phyloP scores from a whole-genome alignment of 202 grass and related monocot genomes.

The Schoenoplectus tabernaemontani region DNA sequence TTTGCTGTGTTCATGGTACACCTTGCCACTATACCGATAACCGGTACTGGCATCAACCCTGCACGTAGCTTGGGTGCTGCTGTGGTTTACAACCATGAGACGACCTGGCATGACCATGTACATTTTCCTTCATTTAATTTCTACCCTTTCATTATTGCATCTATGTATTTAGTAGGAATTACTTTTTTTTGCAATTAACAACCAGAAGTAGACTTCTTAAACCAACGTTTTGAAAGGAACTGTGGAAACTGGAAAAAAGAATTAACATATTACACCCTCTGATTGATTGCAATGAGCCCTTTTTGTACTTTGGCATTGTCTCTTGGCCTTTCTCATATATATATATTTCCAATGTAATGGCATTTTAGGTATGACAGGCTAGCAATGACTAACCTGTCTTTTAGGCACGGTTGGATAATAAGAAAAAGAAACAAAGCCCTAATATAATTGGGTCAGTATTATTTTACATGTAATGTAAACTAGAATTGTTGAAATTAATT shows the following conservation, averaged over 20 bases:
- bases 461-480: background rate
- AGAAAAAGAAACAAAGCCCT: background rate
- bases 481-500: background rate
- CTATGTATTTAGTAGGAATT: background rate
- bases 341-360: background rate
- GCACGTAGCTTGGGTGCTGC: conserved; percentile 56
- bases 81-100: conserved; percentile 35
- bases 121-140: background rate
- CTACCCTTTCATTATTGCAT: background rate
- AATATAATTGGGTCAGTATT: background rate
- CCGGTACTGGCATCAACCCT: conserved; percentile 60
- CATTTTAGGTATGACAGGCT: background rate
- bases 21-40: conserved; percentile 54
- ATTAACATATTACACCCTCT: background rate
- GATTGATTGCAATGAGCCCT: background rate
- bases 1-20: conserved; percentile 71
- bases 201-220: background rate
- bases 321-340: background rate
- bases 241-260: background rate
- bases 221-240: background rate
- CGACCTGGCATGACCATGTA: conserved; percentile 56
- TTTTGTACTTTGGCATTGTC: background rate
- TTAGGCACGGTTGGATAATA: background rate
- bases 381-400: background rate
- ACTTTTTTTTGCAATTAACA: background rate